Evolutionary conservation across 768 basidiomycete genomes (phyloP), one percentile per base, ranked within the genome.

Genomic region (Zangia roseola): DNA sequence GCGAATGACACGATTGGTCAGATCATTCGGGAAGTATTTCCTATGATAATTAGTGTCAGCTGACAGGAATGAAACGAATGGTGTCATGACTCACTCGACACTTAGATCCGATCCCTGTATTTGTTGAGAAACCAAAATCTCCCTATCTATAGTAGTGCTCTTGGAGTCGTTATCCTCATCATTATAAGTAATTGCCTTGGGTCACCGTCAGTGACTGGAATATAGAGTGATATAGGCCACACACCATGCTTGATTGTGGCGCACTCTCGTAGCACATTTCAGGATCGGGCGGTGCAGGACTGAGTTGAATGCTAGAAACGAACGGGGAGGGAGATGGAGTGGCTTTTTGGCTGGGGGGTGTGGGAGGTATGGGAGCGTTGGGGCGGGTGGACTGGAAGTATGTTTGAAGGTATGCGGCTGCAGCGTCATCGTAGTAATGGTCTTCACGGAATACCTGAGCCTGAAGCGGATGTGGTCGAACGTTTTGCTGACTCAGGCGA

Each of bases 331-430:
- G 88, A 0, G 86, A 84, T 0, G 86, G 84, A 1, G 86, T 84
- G 9, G 84, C 79, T 0, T 86, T 86, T 49, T 86, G 83, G 41
- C 79, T 84, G 46, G 86, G 85, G 4, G 87, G 88, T 0, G 89
- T 91, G 0, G 89, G 88, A 0, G 89, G 88, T 34, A 90, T 77
- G 16, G 89, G 89, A 0, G 86, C 88, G 49, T 82, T 80, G 0
- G 86, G 88, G 0, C 88, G 81, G 4, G 78, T 72, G 2, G 81
- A 77, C 23, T 75, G 77, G 19, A 81, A 70, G 58, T 83, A 86
- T 0, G 76, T 63, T 47, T 81, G 81, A 33, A 86, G 71, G 63
- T 83, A 86, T 13, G 79, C 71, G 0, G 77, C 76, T 0, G 79
- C 74, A 0, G 83, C 71, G 56, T 86, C 83, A 37, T 86, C 82